Evolutionary conservation across 257 asterid genomes (phyloP).

Genomic region (Salvia rosmarinus): DNA sequence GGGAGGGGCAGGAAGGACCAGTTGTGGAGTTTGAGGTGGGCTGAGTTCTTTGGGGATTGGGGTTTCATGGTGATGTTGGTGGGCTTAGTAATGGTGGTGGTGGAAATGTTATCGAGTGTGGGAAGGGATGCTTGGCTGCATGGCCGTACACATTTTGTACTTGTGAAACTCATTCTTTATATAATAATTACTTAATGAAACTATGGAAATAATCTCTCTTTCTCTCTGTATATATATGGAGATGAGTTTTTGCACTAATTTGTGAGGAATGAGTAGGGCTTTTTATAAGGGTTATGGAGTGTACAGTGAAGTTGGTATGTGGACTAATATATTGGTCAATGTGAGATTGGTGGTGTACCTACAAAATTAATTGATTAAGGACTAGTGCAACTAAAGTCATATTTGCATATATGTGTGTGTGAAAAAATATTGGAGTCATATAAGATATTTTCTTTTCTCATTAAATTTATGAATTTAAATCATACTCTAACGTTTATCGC

Average conservation of each 20-base stretch:
- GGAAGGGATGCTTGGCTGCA: constrained; percentile 36
- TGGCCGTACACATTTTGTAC: constrained; percentile 42
- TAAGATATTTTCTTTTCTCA: too few relatives aligned
- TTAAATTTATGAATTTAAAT: too few relatives aligned
- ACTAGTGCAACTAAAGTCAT: too few relatives aligned
- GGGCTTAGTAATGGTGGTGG: constrained; percentile 27
- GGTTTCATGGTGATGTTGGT: constrained; percentile 24
- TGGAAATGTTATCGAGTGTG: constrained; percentile 23
- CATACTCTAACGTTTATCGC: too few relatives aligned
- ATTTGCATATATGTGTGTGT: too few relatives aligned
- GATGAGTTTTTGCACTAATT: background rate
- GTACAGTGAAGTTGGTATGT: constrained; percentile 13
- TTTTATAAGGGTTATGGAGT: constrained; percentile 45
- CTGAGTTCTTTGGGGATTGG: constrained; percentile 25
- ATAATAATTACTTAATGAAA: too few relatives aligned
- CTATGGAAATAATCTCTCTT: background rate
- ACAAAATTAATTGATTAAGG: background rate
- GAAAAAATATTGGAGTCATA: too few relatives aligned
- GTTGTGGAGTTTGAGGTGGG: background rate
- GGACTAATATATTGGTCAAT: constrained; percentile 11
- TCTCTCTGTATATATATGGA: background rate
- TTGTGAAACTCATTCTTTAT: constrained; percentile 42
- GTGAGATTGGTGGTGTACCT: background rate
- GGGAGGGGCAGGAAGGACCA: background rate
- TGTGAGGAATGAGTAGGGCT: constrained; percentile 22